phyloP scores from a whole-genome alignment of 176 grass and related monocot species.

The Alloteropsis semialata region DNA sequence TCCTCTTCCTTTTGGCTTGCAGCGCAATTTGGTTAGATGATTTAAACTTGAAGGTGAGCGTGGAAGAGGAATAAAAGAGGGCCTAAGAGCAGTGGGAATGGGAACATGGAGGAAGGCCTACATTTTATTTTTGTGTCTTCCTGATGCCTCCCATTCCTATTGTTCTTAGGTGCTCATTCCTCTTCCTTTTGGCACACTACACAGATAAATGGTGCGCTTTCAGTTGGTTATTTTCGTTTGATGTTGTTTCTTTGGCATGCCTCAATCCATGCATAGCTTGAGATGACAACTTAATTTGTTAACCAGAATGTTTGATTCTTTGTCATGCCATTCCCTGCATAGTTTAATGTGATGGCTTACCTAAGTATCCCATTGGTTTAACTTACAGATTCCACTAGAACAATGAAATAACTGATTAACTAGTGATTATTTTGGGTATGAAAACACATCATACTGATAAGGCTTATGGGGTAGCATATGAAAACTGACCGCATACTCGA shows the following conservation, averaged over 20 bases:
- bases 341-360: neutral
- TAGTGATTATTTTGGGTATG: neutral
- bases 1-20: slow-evolving; percentile 14
- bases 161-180: slow-evolving; percentile 1
- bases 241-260: neutral
- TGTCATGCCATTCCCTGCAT: neutral
- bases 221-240: neutral
- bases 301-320: neutral
- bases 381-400: neutral
- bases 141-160: slow-evolving; percentile 33
- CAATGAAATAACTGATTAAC: neutral
- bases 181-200: slow-evolving; percentile 3
- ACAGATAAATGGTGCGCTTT: neutral
- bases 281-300: neutral
- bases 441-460: neutral
- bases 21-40: neutral
- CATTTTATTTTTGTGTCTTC: slow-evolving; percentile 2
- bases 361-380: neutral
- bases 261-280: neutral
- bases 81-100: slow-evolving; percentile 21
- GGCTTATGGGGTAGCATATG: neutral
- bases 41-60: neutral
- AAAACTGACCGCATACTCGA: neutral
- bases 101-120: slow-evolving; percentile 15
- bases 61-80: slow-evolving; percentile 32